phyloP scores from a whole-genome alignment of 176 grass and related monocot genomes.

The Cocos nucifera region DNA sequence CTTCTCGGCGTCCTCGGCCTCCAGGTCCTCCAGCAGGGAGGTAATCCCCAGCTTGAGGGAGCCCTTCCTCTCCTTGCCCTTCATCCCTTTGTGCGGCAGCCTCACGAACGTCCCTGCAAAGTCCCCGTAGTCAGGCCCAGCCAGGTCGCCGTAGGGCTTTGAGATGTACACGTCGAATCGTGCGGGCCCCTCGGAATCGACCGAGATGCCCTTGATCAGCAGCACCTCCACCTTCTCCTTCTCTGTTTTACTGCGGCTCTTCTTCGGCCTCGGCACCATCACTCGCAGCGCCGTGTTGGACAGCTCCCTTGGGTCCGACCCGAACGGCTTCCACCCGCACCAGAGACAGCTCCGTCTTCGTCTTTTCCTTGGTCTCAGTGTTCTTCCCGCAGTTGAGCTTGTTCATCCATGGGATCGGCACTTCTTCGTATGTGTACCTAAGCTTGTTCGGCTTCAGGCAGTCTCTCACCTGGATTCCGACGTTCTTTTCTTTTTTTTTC shows the following conservation, averaged over 20 bases:
- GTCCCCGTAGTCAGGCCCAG: slow-evolving; percentile 3
- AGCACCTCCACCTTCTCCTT: slow-evolving; percentile 30
- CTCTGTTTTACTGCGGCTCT: slow-evolving; percentile 22
- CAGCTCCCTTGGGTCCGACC: slow-evolving; percentile 7
- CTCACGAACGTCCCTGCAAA: slow-evolving; percentile 11
- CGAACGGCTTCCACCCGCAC: slow-evolving; percentile 3
- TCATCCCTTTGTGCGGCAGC: not conserved
- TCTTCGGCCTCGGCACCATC: slow-evolving; percentile 28
- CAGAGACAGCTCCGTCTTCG: not conserved
- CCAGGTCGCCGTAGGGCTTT: slow-evolving; percentile 10
- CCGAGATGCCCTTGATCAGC: slow-evolving; percentile 19
- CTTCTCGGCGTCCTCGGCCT: slow-evolving; percentile 12
- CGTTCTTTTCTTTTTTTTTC: too few relatives aligned
- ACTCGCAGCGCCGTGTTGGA: slow-evolving; percentile 14
- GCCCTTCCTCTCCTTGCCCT: not conserved
- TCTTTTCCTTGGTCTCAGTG: slow-evolving; percentile 6
- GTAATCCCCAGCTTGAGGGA: slow-evolving; percentile 4
- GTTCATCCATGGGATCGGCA: slow-evolving; percentile 21
- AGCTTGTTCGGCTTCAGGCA: slow-evolving; percentile 12
- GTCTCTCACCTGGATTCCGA: slow-evolving; percentile 5
- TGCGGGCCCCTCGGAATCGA: not conserved
- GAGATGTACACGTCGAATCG: slow-evolving; percentile 30
- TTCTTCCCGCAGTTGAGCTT: slow-evolving; percentile 5
- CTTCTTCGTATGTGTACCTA: slow-evolving; percentile 22
- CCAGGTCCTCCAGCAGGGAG: not conserved